A percentile compares a stretch with the other conserved stretches of the same genome.
phyloP scores from a whole-genome alignment of 768 basidiomycete species.

The Thelephora aurantiotincta region DNA sequence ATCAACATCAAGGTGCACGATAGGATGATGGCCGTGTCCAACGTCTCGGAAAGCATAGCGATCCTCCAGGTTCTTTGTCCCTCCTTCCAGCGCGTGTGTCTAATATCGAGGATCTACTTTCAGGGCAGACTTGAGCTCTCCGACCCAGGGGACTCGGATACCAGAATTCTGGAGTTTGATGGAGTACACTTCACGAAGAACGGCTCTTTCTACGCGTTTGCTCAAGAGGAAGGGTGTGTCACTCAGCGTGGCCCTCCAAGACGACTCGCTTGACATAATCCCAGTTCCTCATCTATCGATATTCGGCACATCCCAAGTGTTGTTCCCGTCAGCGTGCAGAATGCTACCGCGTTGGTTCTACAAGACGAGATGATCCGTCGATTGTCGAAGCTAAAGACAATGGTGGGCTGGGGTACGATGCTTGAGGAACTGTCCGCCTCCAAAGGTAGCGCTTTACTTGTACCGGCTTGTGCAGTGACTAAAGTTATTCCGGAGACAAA shows the following conservation, averaged over 20 bases:
- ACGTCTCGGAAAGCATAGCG: conserved; percentile 30
- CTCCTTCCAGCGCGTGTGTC: background rate
- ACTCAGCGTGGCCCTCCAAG: background rate
- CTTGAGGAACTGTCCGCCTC: background rate
- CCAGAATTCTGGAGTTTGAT: conserved; percentile 58
- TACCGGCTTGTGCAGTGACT: background rate
- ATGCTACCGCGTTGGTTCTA: conserved; percentile 44
- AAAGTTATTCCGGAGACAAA: background rate
- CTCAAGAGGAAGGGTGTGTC: conserved; percentile 45
- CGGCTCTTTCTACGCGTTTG: conserved; percentile 68
- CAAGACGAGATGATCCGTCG: conserved; percentile 45
- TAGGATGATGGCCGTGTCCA: conserved; percentile 25
- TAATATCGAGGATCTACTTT: background rate
- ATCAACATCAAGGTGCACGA: conserved; percentile 55
- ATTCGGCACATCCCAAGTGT: conserved; percentile 52
- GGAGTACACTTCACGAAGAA: conserved; percentile 63
- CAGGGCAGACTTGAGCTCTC: conserved; percentile 66
- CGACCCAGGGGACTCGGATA: conserved; percentile 34
- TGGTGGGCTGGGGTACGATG: conserved; percentile 45
- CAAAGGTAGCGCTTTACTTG: background rate
- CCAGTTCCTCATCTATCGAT: conserved; percentile 25
- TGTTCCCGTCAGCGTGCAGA: conserved; percentile 39
- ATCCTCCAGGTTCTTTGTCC: conserved; percentile 45
- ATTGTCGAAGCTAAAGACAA: conserved; percentile 44
- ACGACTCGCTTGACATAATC: background rate